Evolutionary conservation across 768 basidiomycete species (phyloP).

Genomic region (Mycena amicta): DNA sequence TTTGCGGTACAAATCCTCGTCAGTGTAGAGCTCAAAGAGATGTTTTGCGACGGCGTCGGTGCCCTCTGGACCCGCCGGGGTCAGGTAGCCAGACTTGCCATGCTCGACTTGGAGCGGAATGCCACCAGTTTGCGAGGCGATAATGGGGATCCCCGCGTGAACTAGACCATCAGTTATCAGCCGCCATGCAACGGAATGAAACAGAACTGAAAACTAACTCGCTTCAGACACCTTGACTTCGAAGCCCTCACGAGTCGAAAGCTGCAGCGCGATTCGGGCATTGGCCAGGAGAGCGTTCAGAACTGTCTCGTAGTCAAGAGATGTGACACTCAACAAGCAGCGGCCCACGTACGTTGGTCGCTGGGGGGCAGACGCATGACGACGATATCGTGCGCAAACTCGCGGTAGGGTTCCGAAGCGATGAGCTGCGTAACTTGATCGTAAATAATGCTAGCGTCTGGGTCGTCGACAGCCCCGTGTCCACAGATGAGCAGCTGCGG

Average conservation of each 20-base stretch:
- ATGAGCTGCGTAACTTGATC: constrained; percentile 73
- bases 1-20: constrained; percentile 62
- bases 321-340: constrained; percentile 1
- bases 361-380: constrained; percentile 83
- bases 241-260: constrained; percentile 93
- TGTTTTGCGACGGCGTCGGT: constrained; percentile 74
- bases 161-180: constrained; percentile 34
- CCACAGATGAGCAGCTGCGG: constrained; percentile 86
- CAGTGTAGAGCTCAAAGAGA: constrained; percentile 76
- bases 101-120: constrained; percentile 91
- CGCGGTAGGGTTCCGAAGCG: constrained; percentile 49
- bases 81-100: constrained; percentile 87
- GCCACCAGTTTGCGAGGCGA: constrained; percentile 85
- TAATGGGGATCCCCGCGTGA: constrained; percentile 84
- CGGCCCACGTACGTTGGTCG: constrained; percentile 77
- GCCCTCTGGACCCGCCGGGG: constrained; percentile 62
- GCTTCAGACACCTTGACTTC: constrained; percentile 97
- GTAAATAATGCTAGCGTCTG: constrained; percentile 91
- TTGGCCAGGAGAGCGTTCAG: constrained; percentile 90
- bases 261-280: constrained; percentile 85
- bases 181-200: background rate
- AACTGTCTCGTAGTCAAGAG: constrained; percentile 43
- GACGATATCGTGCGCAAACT: constrained; percentile 64
- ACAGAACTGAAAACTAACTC: constrained; percentile 4
- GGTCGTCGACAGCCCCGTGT: constrained; percentile 93